Percentiles rank a stretch among this genome's conserved stretches.
phyloP scores from a whole-genome alignment of 768 basidiomycete species.

The Piloderma croceum region DNA sequence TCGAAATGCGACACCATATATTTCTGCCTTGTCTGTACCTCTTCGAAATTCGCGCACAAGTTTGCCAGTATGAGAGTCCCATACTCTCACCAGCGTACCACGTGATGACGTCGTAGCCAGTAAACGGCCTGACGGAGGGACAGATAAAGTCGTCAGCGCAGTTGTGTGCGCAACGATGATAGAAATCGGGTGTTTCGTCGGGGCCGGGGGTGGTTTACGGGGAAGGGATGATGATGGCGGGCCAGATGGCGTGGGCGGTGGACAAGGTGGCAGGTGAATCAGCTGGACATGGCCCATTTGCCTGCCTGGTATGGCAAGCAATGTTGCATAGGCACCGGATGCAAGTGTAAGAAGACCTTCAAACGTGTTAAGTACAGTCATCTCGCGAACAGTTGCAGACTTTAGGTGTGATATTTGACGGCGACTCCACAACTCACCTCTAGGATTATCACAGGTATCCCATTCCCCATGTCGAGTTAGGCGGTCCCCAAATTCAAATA shows the following conservation, averaged over 20 bases:
- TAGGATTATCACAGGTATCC: slow-evolving; percentile 84
- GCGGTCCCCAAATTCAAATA: slow-evolving; percentile 63
- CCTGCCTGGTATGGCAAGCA: slow-evolving; percentile 81
- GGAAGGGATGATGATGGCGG: slow-evolving; percentile 50
- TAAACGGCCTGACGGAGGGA: slow-evolving; percentile 71
- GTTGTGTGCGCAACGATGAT: slow-evolving; percentile 83
- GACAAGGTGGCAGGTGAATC: slow-evolving; percentile 77
- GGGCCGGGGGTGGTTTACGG: slow-evolving; percentile 50
- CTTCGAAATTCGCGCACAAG: slow-evolving; percentile 75
- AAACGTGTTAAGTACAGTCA: slow-evolving; percentile 4
- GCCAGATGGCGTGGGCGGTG: slow-evolving; percentile 48
- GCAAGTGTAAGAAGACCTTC: slow-evolving; percentile 79
- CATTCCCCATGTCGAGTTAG: slow-evolving; percentile 67
- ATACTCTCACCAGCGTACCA: slow-evolving; percentile 84
- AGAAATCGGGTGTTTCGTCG: slow-evolving; percentile 61
- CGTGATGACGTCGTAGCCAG: slow-evolving; percentile 80
- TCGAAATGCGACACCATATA: slow-evolving; percentile 85
- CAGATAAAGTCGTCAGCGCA: slow-evolving; percentile 70
- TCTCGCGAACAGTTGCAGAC: slow-evolving; percentile 1
- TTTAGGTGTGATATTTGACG: too few species aligned
- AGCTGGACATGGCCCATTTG: slow-evolving; percentile 88
- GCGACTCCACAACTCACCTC: too few species aligned
- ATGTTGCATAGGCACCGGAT: slow-evolving; percentile 67
- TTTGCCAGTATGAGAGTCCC: slow-evolving; percentile 71
- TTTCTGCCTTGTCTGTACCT: slow-evolving; percentile 85